These are phyloP conservation scores for Uromyces viciae-fabae DNA, from an alignment of 1,284 basidiomycete species.

Conservation along the genomic window DNA sequence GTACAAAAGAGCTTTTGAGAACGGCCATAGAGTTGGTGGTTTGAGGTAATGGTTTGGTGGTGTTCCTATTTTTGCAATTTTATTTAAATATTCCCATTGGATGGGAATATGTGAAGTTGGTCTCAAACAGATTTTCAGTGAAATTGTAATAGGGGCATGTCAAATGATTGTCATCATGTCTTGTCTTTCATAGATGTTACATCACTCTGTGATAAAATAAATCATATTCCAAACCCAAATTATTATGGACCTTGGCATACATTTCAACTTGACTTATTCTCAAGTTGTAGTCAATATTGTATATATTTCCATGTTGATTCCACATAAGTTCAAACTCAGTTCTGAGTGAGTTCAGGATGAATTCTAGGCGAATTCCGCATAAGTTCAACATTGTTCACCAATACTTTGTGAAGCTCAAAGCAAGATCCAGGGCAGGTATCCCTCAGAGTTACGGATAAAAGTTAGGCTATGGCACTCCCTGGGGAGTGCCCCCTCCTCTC, in stretches of 20 bases:
- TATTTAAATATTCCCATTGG: background rate
- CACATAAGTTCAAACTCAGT: background rate
- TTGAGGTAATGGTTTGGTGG: background rate
- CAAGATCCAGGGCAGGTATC: background rate
- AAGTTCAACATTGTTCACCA: background rate
- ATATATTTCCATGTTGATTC: slow-evolving; percentile 1
- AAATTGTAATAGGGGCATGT: background rate
- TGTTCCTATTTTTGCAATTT: too few species aligned
- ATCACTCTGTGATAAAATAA: background rate
- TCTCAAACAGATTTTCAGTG: background rate
- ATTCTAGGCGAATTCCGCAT: background rate
- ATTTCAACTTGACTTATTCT: background rate
- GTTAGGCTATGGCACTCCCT: too few species aligned
- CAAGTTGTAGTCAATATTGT: background rate
- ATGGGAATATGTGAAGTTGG: background rate
- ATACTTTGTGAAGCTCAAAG: background rate
- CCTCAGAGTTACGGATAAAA: too few species aligned
- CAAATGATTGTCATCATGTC: background rate
- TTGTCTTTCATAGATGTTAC: background rate
- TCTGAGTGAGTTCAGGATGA: background rate
- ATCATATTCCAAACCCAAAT: background rate
- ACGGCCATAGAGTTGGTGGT: background rate
- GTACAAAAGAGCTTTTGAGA: background rate
- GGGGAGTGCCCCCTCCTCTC: too few species aligned
- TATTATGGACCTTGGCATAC: background rate